Base-by-base conservation (phyloP, 306 rosid genomes). In the Cercis canadensis region DNA sequence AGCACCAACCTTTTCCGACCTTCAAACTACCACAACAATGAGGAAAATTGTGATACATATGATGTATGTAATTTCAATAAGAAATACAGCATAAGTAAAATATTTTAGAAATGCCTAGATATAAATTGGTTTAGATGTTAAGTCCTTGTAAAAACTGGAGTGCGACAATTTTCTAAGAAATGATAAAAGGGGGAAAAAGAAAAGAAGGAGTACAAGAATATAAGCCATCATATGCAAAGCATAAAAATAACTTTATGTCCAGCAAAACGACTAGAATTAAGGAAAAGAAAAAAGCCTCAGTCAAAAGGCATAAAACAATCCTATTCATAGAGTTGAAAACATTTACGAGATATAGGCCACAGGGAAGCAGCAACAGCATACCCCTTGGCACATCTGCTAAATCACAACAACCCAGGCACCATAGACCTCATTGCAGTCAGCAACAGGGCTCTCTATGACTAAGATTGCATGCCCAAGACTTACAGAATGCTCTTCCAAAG, bases 361-460 rank as follows among this genome's bases (percentile, higher is more conserved):
- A 65, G 50, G 74, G 70, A 85, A 82, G 68, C 78, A 74, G 80
- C 75, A 70, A 69, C 79, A 78, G 80, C 85, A 76, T 78, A 84
- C 84, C 86, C 82, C 81, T 82, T 75, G 51, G 77, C 74, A 74
- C 47, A 41, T 76, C 72, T 65, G 74, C 77, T 62, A 80, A 79
- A 80, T 56, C 81, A 78, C 80, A 81, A 72, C 70, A 80, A 69
- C 66, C 69, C 53, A 84, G 78, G 84, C 74, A 85, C 74, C 82
- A 81, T 51, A 73, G 80, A 83, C 89, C 90, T 51, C 87, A 81
- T 57, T 83, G 80, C 81, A 85, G 80, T 85, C 83, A 77, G 87
- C 82, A 62, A 73, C 65, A 67, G 84, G 85, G 81, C 83, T 78
- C 83, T 78, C 79, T 75, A 80, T 74, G 75, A 82, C 86, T 82